A percentile compares a stretch with the other conserved stretches of the same genome.
Conservation (phyloP, 352 stramenopile species). For the Pythium chondricola region DNA sequence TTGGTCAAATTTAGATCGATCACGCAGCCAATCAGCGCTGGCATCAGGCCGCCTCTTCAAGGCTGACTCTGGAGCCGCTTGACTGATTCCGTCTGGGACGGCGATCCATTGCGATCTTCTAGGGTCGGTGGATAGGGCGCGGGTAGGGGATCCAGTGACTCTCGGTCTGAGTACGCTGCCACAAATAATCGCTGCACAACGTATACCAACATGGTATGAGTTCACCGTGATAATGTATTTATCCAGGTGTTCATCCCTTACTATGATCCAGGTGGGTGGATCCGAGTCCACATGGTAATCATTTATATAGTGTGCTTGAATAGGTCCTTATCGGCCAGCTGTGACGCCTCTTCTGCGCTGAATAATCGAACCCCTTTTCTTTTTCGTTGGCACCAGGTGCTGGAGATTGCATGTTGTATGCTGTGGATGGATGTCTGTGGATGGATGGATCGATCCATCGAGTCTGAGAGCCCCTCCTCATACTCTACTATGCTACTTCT, state of each 20-base stretch:
- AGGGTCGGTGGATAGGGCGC: slow-evolving; percentile 13
- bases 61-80: background rate
- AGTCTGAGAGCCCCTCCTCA: background rate
- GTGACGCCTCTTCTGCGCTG: slow-evolving; percentile 4
- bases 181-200: background rate
- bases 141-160: slow-evolving; percentile 9
- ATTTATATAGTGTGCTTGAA: background rate
- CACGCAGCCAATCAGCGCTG: slow-evolving; percentile 8
- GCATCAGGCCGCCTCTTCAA: background rate
- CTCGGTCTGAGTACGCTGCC: slow-evolving; percentile 14
- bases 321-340: too few relatives aligned
- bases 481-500: too few relatives aligned
- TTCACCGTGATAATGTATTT: too few relatives aligned
- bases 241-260: too few relatives aligned
- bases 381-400: background rate
- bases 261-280: too few relatives aligned
- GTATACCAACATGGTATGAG: too few relatives aligned
- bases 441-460: background rate
- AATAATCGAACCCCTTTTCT: slow-evolving; percentile 26
- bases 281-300: background rate
- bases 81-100: slow-evolving; percentile 11
- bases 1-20: slow-evolving; percentile 1
- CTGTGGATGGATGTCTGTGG: slow-evolving; percentile 12
- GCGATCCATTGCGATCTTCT: slow-evolving; percentile 21
- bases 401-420: too few relatives aligned